These are phyloP conservation scores for Pyronema domesticum DNA, from an alignment of 495 filamentous ascomycete genomes.

Conservation along the genomic window DNA sequence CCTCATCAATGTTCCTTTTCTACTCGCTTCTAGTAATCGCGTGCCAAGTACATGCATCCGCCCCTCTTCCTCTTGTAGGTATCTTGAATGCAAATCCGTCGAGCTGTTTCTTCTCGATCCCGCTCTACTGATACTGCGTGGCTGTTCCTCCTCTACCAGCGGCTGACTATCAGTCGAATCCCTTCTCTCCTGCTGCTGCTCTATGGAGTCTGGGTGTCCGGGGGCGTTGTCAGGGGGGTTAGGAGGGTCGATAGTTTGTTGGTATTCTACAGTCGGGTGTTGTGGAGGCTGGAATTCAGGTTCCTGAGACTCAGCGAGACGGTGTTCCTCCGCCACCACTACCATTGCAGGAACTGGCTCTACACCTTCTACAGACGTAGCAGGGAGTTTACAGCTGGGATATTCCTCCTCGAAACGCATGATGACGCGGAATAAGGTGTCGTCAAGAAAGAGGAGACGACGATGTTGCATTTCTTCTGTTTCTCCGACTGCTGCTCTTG, in stretches of 20 bases:
- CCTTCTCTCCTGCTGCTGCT: background rate
- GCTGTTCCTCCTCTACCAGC: slow-evolving; percentile 27
- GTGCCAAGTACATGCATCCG: slow-evolving; percentile 30
- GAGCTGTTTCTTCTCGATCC: slow-evolving; percentile 42
- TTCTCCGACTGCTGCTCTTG: slow-evolving; percentile 45
- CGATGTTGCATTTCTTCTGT: slow-evolving; percentile 55
- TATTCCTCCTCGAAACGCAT: slow-evolving; percentile 90
- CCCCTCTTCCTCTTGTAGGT: slow-evolving; percentile 74
- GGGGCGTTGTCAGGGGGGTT: slow-evolving; percentile 27
- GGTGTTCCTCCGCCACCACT: slow-evolving; percentile 3
- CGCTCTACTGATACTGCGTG: slow-evolving; percentile 16
- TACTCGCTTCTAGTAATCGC: slow-evolving; percentile 22
- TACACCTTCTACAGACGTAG: no score
- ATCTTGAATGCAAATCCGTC: slow-evolving; percentile 62
- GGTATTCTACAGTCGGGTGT: background rate
- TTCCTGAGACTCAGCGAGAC: slow-evolving; percentile 5
- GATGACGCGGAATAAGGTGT: slow-evolving; percentile 78
- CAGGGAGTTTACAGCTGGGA: slow-evolving; percentile 44
- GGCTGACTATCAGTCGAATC: no score
- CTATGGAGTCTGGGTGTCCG: slow-evolving; percentile 27
- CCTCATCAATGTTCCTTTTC: slow-evolving; percentile 36
- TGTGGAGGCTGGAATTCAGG: background rate
- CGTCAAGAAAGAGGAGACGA: slow-evolving; percentile 70
- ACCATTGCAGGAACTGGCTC: slow-evolving; percentile 13
- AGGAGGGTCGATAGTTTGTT: slow-evolving; percentile 15